Evolutionary conservation across 306 rosid species (phyloP).

Genomic region (Casuarina equisetifolia): DNA sequence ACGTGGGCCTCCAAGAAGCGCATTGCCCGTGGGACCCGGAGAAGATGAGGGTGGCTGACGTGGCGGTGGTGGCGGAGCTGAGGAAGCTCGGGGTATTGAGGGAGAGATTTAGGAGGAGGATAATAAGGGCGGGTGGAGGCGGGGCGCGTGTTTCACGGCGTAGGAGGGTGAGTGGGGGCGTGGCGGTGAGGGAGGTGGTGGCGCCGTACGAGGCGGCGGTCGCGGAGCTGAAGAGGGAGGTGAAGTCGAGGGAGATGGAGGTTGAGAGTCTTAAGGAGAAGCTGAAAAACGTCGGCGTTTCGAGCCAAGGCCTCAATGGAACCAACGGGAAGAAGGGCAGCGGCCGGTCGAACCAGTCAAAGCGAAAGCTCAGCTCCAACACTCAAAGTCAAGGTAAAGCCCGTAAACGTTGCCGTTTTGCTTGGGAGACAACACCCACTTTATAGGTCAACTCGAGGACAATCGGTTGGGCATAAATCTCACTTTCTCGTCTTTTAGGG

Average conservation of each 20-base stretch:
- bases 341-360: constrained; percentile 45
- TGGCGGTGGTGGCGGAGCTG: constrained; percentile 78
- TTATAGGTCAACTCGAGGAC: too few relatives aligned
- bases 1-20: constrained; percentile 70
- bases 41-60: constrained; percentile 78
- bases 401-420: neutral
- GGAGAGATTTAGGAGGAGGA: constrained; percentile 65
- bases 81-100: constrained; percentile 68
- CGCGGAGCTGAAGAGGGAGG: constrained; percentile 83
- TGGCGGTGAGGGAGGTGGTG: constrained; percentile 70
- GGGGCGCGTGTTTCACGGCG: constrained; percentile 29
- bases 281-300: constrained; percentile 47
- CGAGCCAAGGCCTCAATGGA: constrained; percentile 26
- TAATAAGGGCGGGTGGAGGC: constrained; percentile 19
- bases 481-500: too few relatives aligned
- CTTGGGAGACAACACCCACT: too few relatives aligned
- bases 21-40: constrained; percentile 95
- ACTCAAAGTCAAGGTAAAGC: constrained; percentile 62
- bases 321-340: constrained; percentile 62
- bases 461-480: too few relatives aligned
- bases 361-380: constrained; percentile 53
- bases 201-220: constrained; percentile 96
- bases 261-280: constrained; percentile 79
- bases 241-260: constrained; percentile 73
- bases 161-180: constrained; percentile 18